Evolutionary conservation across 108 stramenopile genomes (phyloP).

Genomic region (Skeletonema marinoi): DNA sequence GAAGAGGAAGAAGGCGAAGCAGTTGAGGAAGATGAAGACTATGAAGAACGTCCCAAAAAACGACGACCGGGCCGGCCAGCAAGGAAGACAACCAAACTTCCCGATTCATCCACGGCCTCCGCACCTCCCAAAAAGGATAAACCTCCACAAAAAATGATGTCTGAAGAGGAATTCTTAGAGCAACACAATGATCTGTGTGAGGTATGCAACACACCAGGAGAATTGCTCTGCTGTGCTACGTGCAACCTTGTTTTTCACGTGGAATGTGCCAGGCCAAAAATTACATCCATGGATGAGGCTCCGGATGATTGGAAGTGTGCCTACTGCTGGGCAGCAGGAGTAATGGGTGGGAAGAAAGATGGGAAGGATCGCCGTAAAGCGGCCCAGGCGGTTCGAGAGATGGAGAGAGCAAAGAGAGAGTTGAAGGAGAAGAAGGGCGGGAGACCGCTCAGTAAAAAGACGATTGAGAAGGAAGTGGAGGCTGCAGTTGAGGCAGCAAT

Average conservation of each 20-base stretch:
- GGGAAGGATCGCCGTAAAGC: constrained; percentile 62
- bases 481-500: constrained; percentile 8
- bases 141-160: constrained; percentile 29
- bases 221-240: constrained; percentile 89
- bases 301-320: constrained; percentile 76
- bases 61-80: constrained; percentile 19
- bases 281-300: constrained; percentile 53
- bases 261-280: constrained; percentile 81
- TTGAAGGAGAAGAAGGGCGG: constrained; percentile 19
- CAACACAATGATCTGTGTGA: constrained; percentile 93
- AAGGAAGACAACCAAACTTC: constrained; percentile 7
- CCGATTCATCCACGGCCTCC: neutral
- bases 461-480: constrained; percentile 1
- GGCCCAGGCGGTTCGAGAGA: constrained; percentile 67
- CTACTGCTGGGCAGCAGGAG: constrained; percentile 66
- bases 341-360: constrained; percentile 62
- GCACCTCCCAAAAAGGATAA: neutral
- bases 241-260: constrained; percentile 93
- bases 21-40: constrained; percentile 22
- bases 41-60: constrained; percentile 11
- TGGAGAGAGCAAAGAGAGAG: constrained; percentile 60
- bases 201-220: constrained; percentile 79
- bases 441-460: neutral
- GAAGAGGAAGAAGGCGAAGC: constrained; percentile 28
- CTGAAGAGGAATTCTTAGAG: constrained; percentile 74